Evolutionary conservation across 1,284 basidiomycete genomes (phyloP).

Genomic region (Tremellales sp.): DNA sequence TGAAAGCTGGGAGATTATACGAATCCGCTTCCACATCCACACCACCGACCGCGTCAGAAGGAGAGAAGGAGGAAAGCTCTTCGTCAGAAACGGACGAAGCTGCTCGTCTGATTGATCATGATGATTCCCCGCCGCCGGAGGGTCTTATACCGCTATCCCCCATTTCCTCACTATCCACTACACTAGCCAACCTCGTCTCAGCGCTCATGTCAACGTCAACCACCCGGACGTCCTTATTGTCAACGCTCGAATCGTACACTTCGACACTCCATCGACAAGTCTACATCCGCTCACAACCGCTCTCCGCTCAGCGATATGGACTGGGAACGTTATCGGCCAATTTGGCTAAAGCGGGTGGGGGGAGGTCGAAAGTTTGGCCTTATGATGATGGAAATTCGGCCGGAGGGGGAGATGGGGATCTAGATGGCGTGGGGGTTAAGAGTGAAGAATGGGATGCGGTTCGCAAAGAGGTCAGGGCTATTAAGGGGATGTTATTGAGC

Average conservation of each 20-base stretch:
- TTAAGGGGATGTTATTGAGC: constrained; percentile 47
- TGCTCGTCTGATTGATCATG: no score
- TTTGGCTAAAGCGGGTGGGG: constrained; percentile 23
- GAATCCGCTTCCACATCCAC: constrained; percentile 2
- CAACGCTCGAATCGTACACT: constrained; percentile 43
- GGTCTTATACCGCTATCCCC: constrained; percentile 9
- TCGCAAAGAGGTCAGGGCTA: constrained; percentile 44
- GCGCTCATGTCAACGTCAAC: constrained; percentile 40
- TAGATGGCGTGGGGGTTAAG: constrained; percentile 4
- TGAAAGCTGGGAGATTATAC: constrained; percentile 20
- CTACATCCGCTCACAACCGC: constrained; percentile 14
- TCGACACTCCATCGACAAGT: constrained; percentile 38
- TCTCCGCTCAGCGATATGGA: constrained; percentile 16
- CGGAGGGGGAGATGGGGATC: constrained; percentile 4
- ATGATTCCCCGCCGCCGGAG: no score
- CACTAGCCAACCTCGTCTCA: constrained; percentile 23
- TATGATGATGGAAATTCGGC: constrained; percentile 2
- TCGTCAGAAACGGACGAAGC: no score
- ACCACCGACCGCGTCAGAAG: background rate
- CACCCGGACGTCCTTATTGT: constrained; percentile 43
- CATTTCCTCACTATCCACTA: constrained; percentile 12
- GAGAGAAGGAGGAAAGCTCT: constrained; percentile 1
- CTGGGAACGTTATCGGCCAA: constrained; percentile 31
- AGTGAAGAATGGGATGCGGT: constrained; percentile 44
- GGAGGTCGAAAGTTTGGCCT: background rate